phyloP scores from a whole-genome alignment of 768 basidiomycete species.

The Saitozyma sp. region DNA sequence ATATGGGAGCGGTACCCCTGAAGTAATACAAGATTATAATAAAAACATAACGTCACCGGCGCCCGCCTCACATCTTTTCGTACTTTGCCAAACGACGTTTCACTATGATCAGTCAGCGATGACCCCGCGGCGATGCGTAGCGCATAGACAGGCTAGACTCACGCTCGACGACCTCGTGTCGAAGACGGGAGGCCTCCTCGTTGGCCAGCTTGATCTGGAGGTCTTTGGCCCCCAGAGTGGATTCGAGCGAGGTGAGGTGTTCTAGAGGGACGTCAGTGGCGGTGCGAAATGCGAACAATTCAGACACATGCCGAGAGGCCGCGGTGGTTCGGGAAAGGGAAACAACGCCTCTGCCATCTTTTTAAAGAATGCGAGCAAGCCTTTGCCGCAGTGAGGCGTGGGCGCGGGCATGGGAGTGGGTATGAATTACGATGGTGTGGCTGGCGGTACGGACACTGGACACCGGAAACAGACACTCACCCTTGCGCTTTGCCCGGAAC shows the following conservation, averaged over 20 bases:
- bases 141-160: conserved; percentile 11
- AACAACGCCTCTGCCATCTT: too few relatives aligned
- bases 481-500: conserved; percentile 49
- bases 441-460: background rate
- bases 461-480: conserved; percentile 22
- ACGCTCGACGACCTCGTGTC: conserved; percentile 36
- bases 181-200: conserved; percentile 34
- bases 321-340: too few relatives aligned
- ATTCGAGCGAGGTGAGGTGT: conserved; percentile 39
- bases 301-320: too few relatives aligned
- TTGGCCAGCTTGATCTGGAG: conserved; percentile 33
- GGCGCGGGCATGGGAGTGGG: background rate
- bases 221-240: conserved; percentile 32
- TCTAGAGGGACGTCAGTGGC: conserved; percentile 19
- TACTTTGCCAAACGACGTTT: conserved; percentile 27
- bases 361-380: too few relatives aligned
- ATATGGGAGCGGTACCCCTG: too few relatives aligned
- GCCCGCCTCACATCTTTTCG: conserved; percentile 10
- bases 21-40: too few relatives aligned
- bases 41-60: background rate
- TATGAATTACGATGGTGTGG: background rate
- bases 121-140: background rate
- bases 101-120: conserved; percentile 7
- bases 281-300: background rate
- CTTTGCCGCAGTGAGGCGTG: too few relatives aligned